These are phyloP conservation scores for barley (Hordeum vulgare) DNA, from an alignment of 176 grass and related monocot species.

Conservation along the genomic window DNA sequence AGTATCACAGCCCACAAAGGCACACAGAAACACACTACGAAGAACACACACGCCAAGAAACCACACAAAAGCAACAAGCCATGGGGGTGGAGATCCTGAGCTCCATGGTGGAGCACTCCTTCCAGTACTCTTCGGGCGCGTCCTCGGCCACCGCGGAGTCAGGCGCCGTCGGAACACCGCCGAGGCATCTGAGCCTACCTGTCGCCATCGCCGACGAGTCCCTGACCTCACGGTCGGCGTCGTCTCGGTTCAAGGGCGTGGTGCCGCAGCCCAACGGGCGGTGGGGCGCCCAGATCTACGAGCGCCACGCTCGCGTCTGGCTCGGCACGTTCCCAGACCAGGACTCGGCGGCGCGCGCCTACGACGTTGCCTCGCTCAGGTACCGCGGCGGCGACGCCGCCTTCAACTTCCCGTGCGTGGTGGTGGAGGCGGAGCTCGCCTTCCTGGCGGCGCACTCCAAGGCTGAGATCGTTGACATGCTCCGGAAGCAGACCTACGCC, in stretches of 20 bases:
- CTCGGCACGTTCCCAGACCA: slow-evolving; percentile 83
- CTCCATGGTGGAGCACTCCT: neutral
- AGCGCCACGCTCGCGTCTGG: slow-evolving; percentile 88
- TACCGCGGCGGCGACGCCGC: slow-evolving; percentile 79
- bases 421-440: slow-evolving; percentile 32
- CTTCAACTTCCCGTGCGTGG: slow-evolving; percentile 49
- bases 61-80: neutral
- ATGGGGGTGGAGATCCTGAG: slow-evolving; percentile 36
- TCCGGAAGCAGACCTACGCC: slow-evolving; percentile 84
- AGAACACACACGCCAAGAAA: slow-evolving; percentile 4
- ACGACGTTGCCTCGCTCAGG: slow-evolving; percentile 80
- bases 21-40: neutral
- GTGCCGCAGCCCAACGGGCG: slow-evolving; percentile 97
- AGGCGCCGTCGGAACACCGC: neutral
- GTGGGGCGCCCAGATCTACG: slow-evolving; percentile 99
- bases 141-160: slow-evolving; percentile 47
- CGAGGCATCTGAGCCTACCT: neutral
- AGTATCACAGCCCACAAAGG: neutral
- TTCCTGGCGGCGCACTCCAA: slow-evolving; percentile 79
- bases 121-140: slow-evolving; percentile 7
- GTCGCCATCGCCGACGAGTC: neutral
- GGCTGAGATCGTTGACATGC: slow-evolving; percentile 88
- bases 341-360: slow-evolving; percentile 47
- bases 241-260: slow-evolving; percentile 86
- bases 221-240: slow-evolving; percentile 32